Conservation (phyloP, 768 basidiomycete species). For the Pulveroboletus sp. region DNA sequence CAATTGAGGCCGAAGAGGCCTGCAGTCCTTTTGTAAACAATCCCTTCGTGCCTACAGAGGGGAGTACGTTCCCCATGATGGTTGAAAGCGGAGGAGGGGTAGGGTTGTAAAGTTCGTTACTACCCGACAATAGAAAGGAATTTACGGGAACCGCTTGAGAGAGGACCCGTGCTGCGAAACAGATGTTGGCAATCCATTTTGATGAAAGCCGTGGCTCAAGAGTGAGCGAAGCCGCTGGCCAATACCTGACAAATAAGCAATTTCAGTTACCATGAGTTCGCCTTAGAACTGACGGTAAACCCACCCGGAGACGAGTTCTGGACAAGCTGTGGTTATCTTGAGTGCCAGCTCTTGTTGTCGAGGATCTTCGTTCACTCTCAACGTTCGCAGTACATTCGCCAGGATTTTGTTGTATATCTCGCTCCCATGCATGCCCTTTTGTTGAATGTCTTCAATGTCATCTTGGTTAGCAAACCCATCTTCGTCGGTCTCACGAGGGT, state of each 20-base stretch:
- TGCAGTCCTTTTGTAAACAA: slow-evolving; percentile 82
- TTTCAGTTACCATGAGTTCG: slow-evolving; percentile 4
- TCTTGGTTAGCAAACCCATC: slow-evolving; percentile 37
- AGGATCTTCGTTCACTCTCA: slow-evolving; percentile 87
- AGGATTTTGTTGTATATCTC: slow-evolving; percentile 82
- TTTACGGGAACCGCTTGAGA: slow-evolving; percentile 65
- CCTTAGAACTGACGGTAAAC: slow-evolving; percentile 15
- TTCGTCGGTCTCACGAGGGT: slow-evolving; percentile 58
- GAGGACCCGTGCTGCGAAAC: slow-evolving; percentile 75
- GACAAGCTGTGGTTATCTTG: slow-evolving; percentile 76
- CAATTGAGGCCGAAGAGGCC: slow-evolving; percentile 49
- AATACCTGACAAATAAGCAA: slow-evolving; percentile 47
- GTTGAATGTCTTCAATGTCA: slow-evolving; percentile 29
- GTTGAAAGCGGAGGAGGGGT: slow-evolving; percentile 67
- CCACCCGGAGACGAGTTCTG: slow-evolving; percentile 79
- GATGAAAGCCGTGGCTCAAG: slow-evolving; percentile 85
- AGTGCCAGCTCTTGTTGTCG: slow-evolving; percentile 80
- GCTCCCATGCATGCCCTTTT: slow-evolving; percentile 29
- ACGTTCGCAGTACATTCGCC: slow-evolving; percentile 60
- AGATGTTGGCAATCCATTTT: slow-evolving; percentile 87
- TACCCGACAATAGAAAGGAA: slow-evolving; percentile 53
- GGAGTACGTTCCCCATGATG: slow-evolving; percentile 77
- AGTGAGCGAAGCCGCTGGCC: slow-evolving; percentile 62
- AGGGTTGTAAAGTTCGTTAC: slow-evolving; percentile 51
- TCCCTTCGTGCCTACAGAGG: slow-evolving; percentile 61